Conservation (phyloP, 2,329 filamentous ascomycete species). For the Emericellopsis cladophorae region DNA sequence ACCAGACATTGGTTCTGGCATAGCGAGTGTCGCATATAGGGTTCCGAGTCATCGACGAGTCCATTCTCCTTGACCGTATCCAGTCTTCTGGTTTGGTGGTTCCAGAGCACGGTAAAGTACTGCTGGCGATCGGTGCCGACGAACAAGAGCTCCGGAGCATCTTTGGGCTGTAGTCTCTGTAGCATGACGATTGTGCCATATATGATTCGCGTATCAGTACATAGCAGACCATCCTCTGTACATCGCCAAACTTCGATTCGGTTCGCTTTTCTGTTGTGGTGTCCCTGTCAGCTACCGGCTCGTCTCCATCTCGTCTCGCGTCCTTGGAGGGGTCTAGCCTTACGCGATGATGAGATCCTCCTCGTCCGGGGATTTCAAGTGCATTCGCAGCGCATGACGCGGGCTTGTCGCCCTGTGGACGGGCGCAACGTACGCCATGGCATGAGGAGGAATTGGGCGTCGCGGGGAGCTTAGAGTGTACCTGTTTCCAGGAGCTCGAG, state of each 20-base stretch:
- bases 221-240: constrained; percentile 47
- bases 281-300: constrained; percentile 10
- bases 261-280: constrained; percentile 58
- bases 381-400: constrained; percentile 72
- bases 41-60: constrained; percentile 42
- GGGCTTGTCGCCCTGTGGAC: constrained; percentile 89
- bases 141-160: constrained; percentile 78
- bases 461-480: not conserved
- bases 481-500: no score
- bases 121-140: constrained; percentile 81
- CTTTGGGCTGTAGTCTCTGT: constrained; percentile 63
- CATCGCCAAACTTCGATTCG: constrained; percentile 73
- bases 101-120: constrained; percentile 86
- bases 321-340: constrained; percentile 18
- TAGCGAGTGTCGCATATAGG: constrained; percentile 62
- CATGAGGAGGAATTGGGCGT: not conserved
- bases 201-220: constrained; percentile 57
- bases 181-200: constrained; percentile 84
- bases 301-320: not conserved
- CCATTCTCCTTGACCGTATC: constrained; percentile 35
- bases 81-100: constrained; percentile 39
- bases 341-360: constrained; percentile 84
- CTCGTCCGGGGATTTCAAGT: constrained; percentile 59
- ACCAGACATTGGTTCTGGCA: constrained; percentile 74
- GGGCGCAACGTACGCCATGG: constrained; percentile 88